Evolutionary conservation across 371 early-diverging fungal species (phyloP).

Genomic region (Rhizopus delemar): DNA sequence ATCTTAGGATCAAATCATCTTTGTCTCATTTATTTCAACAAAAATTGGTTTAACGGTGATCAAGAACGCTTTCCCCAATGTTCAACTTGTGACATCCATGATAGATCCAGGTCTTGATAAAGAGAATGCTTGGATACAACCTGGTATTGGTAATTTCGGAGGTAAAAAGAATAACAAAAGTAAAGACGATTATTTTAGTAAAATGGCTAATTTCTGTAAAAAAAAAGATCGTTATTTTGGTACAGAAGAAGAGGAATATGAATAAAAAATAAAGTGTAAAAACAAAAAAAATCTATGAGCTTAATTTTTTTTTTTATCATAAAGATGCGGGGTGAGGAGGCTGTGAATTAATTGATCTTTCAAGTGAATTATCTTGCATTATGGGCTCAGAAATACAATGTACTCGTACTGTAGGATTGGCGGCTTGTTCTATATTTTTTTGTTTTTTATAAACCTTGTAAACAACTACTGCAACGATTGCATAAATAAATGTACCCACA

Average conservation of each 20-base stretch:
- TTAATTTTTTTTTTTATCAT: not conserved
- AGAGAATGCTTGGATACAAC: slow-evolving; percentile 71
- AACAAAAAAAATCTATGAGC: slow-evolving; percentile 7
- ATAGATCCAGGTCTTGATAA: slow-evolving; percentile 65
- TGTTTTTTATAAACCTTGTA: no score
- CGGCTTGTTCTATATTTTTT: no score
- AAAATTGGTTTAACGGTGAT: slow-evolving; percentile 76
- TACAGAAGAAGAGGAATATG: slow-evolving; percentile 44
- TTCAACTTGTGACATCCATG: slow-evolving; percentile 79
- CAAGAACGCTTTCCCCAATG: slow-evolving; percentile 78
- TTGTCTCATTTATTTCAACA: slow-evolving; percentile 77
- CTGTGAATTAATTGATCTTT: slow-evolving; percentile 10
- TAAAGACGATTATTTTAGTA: not conserved
- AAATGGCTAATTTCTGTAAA: not conserved
- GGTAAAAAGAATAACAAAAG: slow-evolving; percentile 26
- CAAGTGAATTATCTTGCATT: slow-evolving; percentile 31
- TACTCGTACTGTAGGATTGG: no score
- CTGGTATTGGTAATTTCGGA: slow-evolving; percentile 89
- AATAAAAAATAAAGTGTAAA: slow-evolving; percentile 2
- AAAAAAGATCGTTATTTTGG: slow-evolving; percentile 52
- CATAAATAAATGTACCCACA: no score
- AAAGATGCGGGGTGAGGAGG: not conserved
- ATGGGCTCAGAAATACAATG: no score
- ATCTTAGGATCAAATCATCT: slow-evolving; percentile 71
- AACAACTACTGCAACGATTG: no score